Base-by-base conservation (phyloP, 1,284 basidiomycete genomes). In the Trichosporon sp. region DNA sequence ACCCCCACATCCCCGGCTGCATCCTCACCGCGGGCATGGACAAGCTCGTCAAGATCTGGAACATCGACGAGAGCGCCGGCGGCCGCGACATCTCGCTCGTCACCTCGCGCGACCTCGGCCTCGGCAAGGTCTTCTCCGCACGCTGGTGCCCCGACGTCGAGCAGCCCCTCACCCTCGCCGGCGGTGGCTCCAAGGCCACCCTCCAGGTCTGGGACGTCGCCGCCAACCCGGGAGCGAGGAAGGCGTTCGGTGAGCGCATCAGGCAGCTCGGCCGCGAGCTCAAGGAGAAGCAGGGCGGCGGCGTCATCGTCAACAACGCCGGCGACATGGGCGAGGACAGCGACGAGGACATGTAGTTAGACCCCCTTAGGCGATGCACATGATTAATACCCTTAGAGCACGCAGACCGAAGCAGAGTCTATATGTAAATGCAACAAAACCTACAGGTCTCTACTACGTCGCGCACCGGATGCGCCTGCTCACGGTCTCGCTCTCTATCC, bases 11-110 rank as follows among this genome's bases (percentile, higher is more conserved):
- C 65, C 90, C 89, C 66, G 95, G 95, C 1, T 95, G 93, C 81
- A 86, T 99, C 75, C 92, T 89, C 7, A 99, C 97, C 0, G 95
- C 93, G 21, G 96, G 96, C 1, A 90, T 91, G 53, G 97, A 99
- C 85, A 96, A 95, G 79, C 84, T 90, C 44, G 91, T 98, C 81
- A 96, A 97, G 83, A 85, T 98, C 6, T 99, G 97, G 97, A 98
- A 96, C 78, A 85, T 98, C 68, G 89, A 90, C 64, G 88, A 90
- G 72, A 86, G 86, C 13, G 87, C 87, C 29, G 80, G 31, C 71
- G 78, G 38, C 91, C 86, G 89, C 64, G 89, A 89, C 69, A 92
- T 98, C 78, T 94, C 90, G 80, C 86, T 99, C 74, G 94, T 95
- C 5, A 91, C 91, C 0, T 91, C 90, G 12, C 85, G 95, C 71